phyloP scores from a whole-genome alignment of 257 asterid genomes.

The Anisodus tanguticus region DNA sequence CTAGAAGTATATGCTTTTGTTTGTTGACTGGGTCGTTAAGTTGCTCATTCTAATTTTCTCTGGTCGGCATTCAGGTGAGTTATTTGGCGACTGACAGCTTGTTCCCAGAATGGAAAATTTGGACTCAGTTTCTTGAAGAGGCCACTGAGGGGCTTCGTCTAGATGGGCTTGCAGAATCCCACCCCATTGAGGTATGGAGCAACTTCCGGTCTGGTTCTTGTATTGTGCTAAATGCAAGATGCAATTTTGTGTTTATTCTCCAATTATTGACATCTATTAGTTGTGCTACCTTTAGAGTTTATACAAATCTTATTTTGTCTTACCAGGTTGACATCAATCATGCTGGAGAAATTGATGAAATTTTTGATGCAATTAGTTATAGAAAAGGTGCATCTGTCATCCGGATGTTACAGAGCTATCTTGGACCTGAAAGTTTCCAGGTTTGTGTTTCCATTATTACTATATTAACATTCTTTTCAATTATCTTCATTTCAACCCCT shows the following conservation, averaged over 20 bases:
- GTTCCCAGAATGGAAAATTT: constrained; percentile 94
- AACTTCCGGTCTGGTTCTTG: neutral
- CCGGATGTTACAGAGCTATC: constrained; percentile 93
- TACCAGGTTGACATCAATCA: constrained; percentile 87
- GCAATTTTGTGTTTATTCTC: constrained; percentile 10
- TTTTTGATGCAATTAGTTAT: constrained; percentile 93
- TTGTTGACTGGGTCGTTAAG: constrained; percentile 14
- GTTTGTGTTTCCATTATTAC: constrained; percentile 41
- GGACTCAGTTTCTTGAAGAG: constrained; percentile 95
- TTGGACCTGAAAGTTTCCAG: constrained; percentile 90
- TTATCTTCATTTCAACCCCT: neutral
- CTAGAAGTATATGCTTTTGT: constrained; percentile 29
- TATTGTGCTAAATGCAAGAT: constrained; percentile 2
- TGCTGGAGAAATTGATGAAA: constrained; percentile 91
- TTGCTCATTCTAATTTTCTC: constrained; percentile 26
- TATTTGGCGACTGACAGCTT: constrained; percentile 84
- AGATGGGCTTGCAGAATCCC: constrained; percentile 94
- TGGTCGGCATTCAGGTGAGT: constrained; percentile 68
- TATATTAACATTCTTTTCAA: neutral
- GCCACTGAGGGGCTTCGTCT: constrained; percentile 78
- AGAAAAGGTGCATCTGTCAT: constrained; percentile 96
- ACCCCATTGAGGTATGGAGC: constrained; percentile 78
- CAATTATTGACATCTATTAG: neutral
- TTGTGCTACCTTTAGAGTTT: constrained; percentile 10
- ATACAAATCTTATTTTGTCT: constrained; percentile 30